Conservation (phyloP, 2,329 filamentous ascomycete species). For the Neonectria faginata region DNA sequence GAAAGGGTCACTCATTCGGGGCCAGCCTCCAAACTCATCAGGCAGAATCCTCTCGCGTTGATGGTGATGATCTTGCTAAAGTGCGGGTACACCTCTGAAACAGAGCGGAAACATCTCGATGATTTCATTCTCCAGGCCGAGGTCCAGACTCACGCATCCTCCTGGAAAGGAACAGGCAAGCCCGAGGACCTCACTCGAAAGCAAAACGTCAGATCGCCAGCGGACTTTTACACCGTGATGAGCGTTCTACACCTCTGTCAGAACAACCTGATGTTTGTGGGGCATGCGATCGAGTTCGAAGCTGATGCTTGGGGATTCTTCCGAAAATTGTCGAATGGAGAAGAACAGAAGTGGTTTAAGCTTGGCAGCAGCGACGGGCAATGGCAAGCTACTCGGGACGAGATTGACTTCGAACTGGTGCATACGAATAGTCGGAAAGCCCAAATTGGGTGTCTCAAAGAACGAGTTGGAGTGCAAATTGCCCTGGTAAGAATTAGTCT, state of each 20-base stretch:
- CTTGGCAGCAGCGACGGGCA: neutral
- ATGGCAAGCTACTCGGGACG: neutral
- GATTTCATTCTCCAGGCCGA: neutral
- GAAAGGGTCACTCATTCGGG: neutral
- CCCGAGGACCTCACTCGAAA: neutral
- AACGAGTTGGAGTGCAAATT: neutral
- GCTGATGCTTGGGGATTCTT: neutral
- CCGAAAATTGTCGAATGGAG: neutral
- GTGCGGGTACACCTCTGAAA: conserved; percentile 5
- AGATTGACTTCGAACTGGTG: neutral
- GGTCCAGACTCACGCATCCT: neutral
- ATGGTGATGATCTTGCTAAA: neutral
- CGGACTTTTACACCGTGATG: neutral
- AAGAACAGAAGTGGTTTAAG: neutral
- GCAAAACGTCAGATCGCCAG: neutral
- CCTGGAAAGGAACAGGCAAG: neutral
- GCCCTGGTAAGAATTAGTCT: neutral
- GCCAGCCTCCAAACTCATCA: neutral
- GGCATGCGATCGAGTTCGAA: neutral
- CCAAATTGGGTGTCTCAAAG: neutral
- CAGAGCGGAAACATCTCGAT: neutral
- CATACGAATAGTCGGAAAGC: neutral
- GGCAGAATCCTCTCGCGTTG: neutral
- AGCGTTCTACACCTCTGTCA: neutral
- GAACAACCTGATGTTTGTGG: conserved; percentile 11